Base-by-base conservation (phyloP, 208 protist species). In the Trypanosoma cruzi region DNA sequence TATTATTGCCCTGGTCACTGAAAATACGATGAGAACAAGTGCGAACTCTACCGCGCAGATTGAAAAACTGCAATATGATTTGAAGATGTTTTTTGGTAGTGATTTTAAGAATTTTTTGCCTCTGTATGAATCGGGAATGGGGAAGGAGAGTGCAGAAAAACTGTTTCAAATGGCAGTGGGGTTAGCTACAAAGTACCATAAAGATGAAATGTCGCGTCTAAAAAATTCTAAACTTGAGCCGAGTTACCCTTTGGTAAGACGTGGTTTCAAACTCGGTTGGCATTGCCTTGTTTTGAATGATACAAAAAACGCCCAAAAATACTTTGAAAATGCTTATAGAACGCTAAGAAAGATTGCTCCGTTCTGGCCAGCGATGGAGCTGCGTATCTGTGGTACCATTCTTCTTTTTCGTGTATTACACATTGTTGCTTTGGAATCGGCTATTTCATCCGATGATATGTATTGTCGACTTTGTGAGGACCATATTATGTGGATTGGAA, bases 241-340 rank as follows among this genome's bases (percentile, higher is more conserved):
- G 31, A 57, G 18, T 22, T 52, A 37, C 40, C 20, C 7, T 24
- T 32, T 42, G n/a, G 57, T 81, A 13, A 70, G 82, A 16, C 65
- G 64, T 2, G 70, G 71, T 65, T 92, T 89, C 61, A 79, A 89
- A 57, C 63, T 79, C n/a, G 87, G 71, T 6, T 89, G 87, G 84
- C 84, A 92, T 56, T 82, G 68, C 42, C 73, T 92, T 40, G 73
- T 86, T 54, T 32, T 88, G 58, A 69, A 74, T 31, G 73, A 92
- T 56, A 64, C 75, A 34, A 64, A 74, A 11, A 67, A 76, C 26
- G 79, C 78, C 26, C 71, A 68, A 53, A 53, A 68, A 14, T 65
- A 73, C 56, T 85, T 92, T 80, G 53, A 77, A 53, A 76, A 66
- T 4, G 77, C 73, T 0, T 75, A 82, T 62, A 75, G 54, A 11